A percentile compares a stretch with the other conserved stretches of the same genome.
Conservation (phyloP, 495 filamentous ascomycete genomes). For the Staphylotrichum tortipilum region DNA sequence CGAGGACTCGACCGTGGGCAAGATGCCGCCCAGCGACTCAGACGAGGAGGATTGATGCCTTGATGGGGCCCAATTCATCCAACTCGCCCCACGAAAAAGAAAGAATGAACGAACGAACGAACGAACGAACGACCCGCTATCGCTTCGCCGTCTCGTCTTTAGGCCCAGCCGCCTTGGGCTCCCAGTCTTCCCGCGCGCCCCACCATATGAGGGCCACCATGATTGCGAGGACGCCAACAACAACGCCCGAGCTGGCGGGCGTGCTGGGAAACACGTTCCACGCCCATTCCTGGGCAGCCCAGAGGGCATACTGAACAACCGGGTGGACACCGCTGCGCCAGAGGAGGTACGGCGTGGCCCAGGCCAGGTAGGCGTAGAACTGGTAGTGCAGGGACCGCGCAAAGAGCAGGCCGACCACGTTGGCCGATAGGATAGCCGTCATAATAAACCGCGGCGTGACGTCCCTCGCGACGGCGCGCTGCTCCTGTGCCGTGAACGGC, state of each 20-base stretch:
- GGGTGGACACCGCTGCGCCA: constrained; percentile 76
- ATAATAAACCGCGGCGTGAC: constrained; percentile 70
- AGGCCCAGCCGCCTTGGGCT: constrained; percentile 4
- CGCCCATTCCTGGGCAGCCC: constrained; percentile 86
- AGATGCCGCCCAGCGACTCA: constrained; percentile 69
- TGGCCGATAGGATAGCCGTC: constrained; percentile 68
- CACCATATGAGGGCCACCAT: constrained; percentile 57
- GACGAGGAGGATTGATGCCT: no score
- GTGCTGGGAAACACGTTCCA: constrained; percentile 98
- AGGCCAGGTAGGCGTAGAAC: constrained; percentile 89
- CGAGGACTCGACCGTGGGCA: constrained; percentile 68
- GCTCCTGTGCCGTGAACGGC: constrained; percentile 44
- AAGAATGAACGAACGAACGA: no score
- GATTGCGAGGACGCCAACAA: constrained; percentile 59
- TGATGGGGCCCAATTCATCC: constrained; percentile 1
- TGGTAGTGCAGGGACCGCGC: constrained; percentile 92
- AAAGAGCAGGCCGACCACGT: constrained; percentile 79
- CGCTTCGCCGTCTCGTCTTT: constrained; percentile 20
- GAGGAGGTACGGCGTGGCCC: constrained; percentile 84
- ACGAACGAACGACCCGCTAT: no score
- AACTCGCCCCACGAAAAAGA: no score
- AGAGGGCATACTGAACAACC: constrained; percentile 58
- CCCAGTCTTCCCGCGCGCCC: constrained; percentile 43
- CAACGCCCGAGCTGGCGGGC: constrained; percentile 61
- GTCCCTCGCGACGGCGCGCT: constrained; percentile 44